Evolutionary conservation across 2,329 filamentous ascomycete genomes (phyloP), one percentile per base, ranked within the genome.

Genomic region (Chaetothyriales sp.): DNA sequence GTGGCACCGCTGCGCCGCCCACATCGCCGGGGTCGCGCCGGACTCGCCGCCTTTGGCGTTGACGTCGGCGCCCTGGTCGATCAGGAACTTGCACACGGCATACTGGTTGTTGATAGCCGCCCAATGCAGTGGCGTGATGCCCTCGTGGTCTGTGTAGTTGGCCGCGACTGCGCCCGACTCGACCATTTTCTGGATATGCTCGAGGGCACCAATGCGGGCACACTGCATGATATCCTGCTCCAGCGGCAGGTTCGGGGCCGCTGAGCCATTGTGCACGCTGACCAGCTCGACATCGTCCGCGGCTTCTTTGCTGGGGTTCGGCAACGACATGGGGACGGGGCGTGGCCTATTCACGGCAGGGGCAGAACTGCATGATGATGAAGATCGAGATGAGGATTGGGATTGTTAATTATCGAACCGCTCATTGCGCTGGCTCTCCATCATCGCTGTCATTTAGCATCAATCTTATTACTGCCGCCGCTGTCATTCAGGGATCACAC

Each of bases 61-160:
- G 62, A 96, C 84, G 64, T 94, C 84, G 63, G 89, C 92, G 63
- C 88, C 88, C 47, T 73, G 73, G 58, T 84, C 85, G 64, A 98
- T 78, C 44, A 98, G 80, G 68, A 93, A 95, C 67, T 92, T 90
- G 77, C 90, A 95, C 74, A 96, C 88, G 59, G 86, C 86, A 71
- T 90, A 93, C 66, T 95, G 92, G 64, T 96, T 96, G 72, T 98
- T 98, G 67, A 98, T 96, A 39, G 93, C 87, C 46, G 92, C 92
- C 92, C 92, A 98, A 87, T 98, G 65, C 67, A 98, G 70, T 55
- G 92, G 88, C 43, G 90, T 96, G 65, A 98, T 95, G 63, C 87
- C 88, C 68, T 98, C 88, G 50, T 85, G 84, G 64, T 98, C 92
- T 50, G 76, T 78, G 66, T 88, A 92, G 49, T 80, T 86, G 47